phyloP scores from a whole-genome alignment of 2,329 filamentous ascomycete genomes.

The Diplodia scrobiculata region DNA sequence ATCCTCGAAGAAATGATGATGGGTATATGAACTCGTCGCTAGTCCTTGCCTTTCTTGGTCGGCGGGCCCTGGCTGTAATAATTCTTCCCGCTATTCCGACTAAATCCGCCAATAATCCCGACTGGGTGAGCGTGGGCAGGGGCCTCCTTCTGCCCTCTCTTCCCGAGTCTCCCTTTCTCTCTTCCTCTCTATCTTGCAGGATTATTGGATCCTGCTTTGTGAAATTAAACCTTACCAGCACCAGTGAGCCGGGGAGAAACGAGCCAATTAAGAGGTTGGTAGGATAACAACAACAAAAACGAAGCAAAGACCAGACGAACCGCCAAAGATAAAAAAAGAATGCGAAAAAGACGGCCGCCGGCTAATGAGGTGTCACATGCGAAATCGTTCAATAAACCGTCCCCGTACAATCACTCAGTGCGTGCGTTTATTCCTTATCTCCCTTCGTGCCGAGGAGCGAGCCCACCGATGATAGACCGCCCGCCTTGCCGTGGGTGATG shows the following conservation, averaged over 20 bases:
- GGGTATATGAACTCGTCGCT: not conserved
- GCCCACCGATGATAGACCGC: conserved; percentile 28
- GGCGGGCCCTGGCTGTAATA: not conserved
- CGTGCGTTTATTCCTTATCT: not conserved
- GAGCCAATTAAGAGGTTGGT: not conserved
- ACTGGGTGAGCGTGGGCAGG: not conserved
- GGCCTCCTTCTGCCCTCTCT: not conserved
- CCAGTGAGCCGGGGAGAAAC: not conserved
- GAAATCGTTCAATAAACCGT: not conserved
- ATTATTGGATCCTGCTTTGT: not conserved
- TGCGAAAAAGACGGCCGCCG: not conserved
- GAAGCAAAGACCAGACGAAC: not conserved
- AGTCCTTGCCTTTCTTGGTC: not conserved
- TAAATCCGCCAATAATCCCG: not conserved
- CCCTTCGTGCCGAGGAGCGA: not conserved
- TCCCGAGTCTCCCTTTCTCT: not conserved
- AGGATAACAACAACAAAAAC: not conserved
- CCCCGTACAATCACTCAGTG: not conserved
- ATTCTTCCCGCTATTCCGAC: not conserved
- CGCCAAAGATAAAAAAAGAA: not conserved
- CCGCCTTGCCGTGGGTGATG: conserved; percentile 35
- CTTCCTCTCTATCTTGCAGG: not conserved
- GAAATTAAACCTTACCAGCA: not conserved
- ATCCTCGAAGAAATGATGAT: not conserved
- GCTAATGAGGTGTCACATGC: not conserved